Base-by-base conservation (phyloP, 1,139 yeast species). In the Candida sanyaensis region DNA sequence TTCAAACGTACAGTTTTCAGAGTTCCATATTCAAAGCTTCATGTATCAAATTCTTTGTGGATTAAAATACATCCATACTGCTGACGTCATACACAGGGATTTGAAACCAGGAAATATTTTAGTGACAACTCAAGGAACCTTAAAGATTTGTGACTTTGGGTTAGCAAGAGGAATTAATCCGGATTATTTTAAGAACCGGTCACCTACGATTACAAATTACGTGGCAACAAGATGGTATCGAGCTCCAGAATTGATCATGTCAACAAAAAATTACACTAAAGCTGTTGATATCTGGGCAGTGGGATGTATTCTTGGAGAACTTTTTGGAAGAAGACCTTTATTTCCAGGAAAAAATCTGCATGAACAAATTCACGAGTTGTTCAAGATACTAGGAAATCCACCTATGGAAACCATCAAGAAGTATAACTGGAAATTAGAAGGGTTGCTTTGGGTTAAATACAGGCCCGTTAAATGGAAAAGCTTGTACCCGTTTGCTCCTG, bases 151-250 rank as follows among this genome's bases (percentile, higher is more conserved):
- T 62, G 96, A 89, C 65, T 89, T 89, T 71, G 97, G 96, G 0
- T 71, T 91, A 44, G 96, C 97, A 0, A 72, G 97, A 59, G 92
- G 96, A 1, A 74, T 86, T 11, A 71, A 78, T 46, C 55, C 56
- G 3, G 69, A 68, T 50, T 78, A 58, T 58, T 64, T 71, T 65
- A 70, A 65, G 52, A 66, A 61, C 48, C 66, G 55, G 46, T 60
- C 54, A 29, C 64, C 58, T 51, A 77, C 69, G 17, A 88, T 88
- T 43, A 91, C 97, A 4, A 84, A 84, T 56, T 91, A 91, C 59
- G 97, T 92, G 13, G 97, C 97, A 3, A 92, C 98, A 0, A 71
- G 98, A 51, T 92, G 97, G 97, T 92, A 92, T 62, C 71, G 97
- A 46, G 97, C 97, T 0, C 98, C 98, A 0, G 98, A 92, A 61